Percentiles rank a stretch among this genome's conserved stretches.
Evolutionary conservation across 176 grass and related monocot genomes (phyloP).

Genomic region (Poa pratensis): DNA sequence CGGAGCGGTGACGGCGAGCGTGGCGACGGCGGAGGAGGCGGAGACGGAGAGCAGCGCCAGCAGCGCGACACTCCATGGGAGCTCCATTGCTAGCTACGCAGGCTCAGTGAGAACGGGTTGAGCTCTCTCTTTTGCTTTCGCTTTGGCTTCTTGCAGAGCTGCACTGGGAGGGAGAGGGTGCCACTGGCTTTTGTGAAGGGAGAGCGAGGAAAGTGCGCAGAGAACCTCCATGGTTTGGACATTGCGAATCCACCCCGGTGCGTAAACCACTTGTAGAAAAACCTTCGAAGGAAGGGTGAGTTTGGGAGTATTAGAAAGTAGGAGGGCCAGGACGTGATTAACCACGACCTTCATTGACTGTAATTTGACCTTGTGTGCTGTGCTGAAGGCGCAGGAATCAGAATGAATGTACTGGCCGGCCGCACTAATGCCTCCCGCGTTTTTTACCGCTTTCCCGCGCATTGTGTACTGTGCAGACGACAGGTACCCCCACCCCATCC

Average conservation of each 20-base stretch:
- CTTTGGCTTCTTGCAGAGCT: constrained; percentile 2
- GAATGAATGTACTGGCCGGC: neutral
- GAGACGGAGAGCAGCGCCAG: constrained; percentile 28
- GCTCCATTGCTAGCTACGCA: constrained; percentile 38
- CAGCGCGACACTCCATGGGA: constrained; percentile 32
- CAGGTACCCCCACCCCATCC: neutral
- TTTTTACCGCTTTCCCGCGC: constrained; percentile 19
- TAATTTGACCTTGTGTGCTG: neutral
- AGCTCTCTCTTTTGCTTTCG: constrained; percentile 12
- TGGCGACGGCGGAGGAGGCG: constrained; percentile 39
- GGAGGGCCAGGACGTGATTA: neutral
- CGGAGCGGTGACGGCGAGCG: constrained; percentile 46
- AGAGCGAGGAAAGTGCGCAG: neutral
- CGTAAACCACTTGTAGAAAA: neutral
- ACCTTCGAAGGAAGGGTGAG: neutral
- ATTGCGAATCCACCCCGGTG: neutral
- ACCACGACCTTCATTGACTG: neutral
- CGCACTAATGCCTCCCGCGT: constrained; percentile 10
- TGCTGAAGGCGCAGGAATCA: neutral
- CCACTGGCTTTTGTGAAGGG: neutral
- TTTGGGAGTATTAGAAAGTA: neutral
- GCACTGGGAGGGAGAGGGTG: too few relatives aligned
- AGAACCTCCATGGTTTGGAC: rapidly evolving
- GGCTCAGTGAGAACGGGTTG: neutral
- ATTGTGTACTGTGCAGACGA: constrained; percentile 10